Evolutionary conservation across 164 flowering plant genomes (phyloP).

Genomic region (Macadamia tetraphylla): DNA sequence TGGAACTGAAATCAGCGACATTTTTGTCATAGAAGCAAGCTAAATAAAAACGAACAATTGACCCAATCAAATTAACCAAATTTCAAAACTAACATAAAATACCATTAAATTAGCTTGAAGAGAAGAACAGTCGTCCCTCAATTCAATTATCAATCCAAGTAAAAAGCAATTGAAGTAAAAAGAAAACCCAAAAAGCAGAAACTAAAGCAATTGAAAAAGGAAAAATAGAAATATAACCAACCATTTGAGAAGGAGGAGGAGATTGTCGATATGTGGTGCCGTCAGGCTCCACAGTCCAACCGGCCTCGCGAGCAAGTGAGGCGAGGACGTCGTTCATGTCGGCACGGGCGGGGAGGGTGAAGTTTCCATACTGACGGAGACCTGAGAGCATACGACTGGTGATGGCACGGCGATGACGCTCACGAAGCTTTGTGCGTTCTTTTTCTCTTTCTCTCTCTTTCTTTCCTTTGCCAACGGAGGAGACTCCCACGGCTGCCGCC

Average conservation of each 20-base stretch:
- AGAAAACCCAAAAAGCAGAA: not conserved
- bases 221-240: conserved; percentile 1
- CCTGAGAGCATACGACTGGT: conserved; percentile 74
- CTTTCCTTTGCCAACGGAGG: conserved; percentile 30
- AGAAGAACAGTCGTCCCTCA: not conserved
- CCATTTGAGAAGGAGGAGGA: conserved; percentile 29
- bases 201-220: not conserved
- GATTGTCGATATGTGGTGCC: conserved; percentile 60
- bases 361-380: conserved; percentile 66
- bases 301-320: conserved; percentile 71
- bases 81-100: not conserved
- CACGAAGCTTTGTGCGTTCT: conserved; percentile 68
- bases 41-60: not conserved
- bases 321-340: conserved; percentile 82
- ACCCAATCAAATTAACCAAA: not conserved
- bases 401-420: conserved; percentile 68
- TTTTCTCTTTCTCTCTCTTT: conserved; percentile 70
- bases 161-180: not conserved
- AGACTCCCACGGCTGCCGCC: conserved; percentile 12
- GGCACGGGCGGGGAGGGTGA: conserved; percentile 69
- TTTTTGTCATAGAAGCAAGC: not conserved
- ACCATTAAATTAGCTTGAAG: not conserved
- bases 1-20: not conserved
- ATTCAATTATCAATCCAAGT: not conserved
- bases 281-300: conserved; percentile 75